Percentiles rank a stretch among this genome's conserved stretches.
These are phyloP conservation scores for Pythium monospermum DNA, from an alignment of 352 stramenopile genomes.

Conservation along the genomic window DNA sequence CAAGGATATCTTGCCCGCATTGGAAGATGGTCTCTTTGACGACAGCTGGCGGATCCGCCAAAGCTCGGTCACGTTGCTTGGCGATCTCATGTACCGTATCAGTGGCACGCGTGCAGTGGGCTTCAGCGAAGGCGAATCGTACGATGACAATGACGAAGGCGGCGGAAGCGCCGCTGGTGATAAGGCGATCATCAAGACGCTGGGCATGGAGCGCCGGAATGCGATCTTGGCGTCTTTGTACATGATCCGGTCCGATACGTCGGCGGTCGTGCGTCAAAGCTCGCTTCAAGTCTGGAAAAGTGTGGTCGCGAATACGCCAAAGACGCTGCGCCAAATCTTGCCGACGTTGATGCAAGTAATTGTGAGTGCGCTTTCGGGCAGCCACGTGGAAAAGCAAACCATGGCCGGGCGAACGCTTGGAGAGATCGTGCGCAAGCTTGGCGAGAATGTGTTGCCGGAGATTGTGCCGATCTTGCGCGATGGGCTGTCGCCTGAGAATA, in stretches of 20 bases:
- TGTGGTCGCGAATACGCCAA: constrained; percentile 96
- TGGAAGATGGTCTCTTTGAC: constrained; percentile 96
- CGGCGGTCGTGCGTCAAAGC: constrained; percentile 94
- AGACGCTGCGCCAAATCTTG: constrained; percentile 97
- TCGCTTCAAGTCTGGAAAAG: constrained; percentile 99
- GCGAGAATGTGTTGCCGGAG: constrained; percentile 97
- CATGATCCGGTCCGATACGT: constrained; percentile 97
- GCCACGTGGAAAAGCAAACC: constrained; percentile 86
- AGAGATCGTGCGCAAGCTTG: constrained; percentile 99
- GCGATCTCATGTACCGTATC: constrained; percentile 95
- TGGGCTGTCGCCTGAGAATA: constrained; percentile 76
- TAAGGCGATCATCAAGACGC: constrained; percentile 83
- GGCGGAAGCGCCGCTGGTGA: constrained; percentile 78
- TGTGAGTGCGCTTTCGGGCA: constrained; percentile 91
- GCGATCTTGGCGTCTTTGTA: constrained; percentile 97
- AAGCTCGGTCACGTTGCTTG: constrained; percentile 95
- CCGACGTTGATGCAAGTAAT: constrained; percentile 95
- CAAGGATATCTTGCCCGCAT: constrained; percentile 95
- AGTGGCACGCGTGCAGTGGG: constrained; percentile 94
- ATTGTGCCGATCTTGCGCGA: constrained; percentile 97
- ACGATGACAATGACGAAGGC: constrained; percentile 86
- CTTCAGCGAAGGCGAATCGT: constrained; percentile 43
- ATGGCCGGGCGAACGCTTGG: constrained; percentile 93
- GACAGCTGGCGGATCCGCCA: constrained; percentile 98
- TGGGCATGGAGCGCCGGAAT: constrained; percentile 93